These are phyloP conservation scores for Metahyphopichia silvanorum DNA, from an alignment of 805 yeast species.

Conservation along the genomic window DNA sequence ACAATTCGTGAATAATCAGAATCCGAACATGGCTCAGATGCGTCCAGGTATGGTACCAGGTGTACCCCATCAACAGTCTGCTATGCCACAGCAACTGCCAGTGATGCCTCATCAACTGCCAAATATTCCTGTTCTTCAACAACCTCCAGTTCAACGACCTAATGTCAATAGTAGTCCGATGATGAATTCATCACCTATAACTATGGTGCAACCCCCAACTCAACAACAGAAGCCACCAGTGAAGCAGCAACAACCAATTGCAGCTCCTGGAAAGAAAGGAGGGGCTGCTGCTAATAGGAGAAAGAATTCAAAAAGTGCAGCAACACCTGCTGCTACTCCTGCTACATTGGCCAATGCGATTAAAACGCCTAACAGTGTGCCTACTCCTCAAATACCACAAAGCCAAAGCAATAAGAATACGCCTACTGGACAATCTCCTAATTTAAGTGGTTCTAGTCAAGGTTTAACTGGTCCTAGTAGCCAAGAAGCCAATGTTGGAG, in stretches of 20 bases:
- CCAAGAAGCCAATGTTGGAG: constrained; percentile 16
- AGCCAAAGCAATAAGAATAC: constrained; percentile 40
- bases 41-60: not conserved
- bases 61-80: constrained; percentile 1
- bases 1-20: not conserved
- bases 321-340: constrained; percentile 32
- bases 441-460: constrained; percentile 9
- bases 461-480: constrained; percentile 4
- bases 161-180: constrained; percentile 22
- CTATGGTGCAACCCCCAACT: constrained; percentile 2
- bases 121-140: constrained; percentile 5
- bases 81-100: not conserved
- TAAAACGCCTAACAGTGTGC: constrained; percentile 42
- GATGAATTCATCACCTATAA: constrained; percentile 9
- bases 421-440: constrained; percentile 37
- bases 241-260: constrained; percentile 4
- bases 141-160: constrained; percentile 18
- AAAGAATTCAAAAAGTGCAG: constrained; percentile 21
- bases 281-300: constrained; percentile 12
- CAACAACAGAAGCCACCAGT: constrained; percentile 4
- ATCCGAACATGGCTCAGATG: constrained; percentile 1
- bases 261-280: constrained; percentile 7
- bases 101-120: constrained; percentile 2
- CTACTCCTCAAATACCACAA: constrained; percentile 38
- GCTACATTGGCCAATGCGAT: constrained; percentile 35